Conservation (phyloP, 2,329 filamentous ascomycete genomes). For the Monosporascus ibericus region DNA sequence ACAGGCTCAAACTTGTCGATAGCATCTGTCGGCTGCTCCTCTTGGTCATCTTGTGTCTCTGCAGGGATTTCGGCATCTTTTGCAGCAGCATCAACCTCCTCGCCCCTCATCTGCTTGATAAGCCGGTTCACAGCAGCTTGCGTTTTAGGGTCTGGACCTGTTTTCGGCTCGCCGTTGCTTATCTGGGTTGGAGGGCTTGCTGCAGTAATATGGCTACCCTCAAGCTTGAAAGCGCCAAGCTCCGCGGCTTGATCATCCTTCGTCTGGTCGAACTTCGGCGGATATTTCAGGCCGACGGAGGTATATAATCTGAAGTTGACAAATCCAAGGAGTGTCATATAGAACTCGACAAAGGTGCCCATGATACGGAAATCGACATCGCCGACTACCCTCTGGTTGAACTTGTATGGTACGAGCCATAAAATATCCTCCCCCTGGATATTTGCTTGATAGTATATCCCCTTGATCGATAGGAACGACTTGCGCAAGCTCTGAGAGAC, state of each 20-base stretch:
- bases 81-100: constrained; percentile 43
- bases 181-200: constrained; percentile 48
- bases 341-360: constrained; percentile 98
- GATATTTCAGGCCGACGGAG: constrained; percentile 84
- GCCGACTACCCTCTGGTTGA: constrained; percentile 88
- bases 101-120: constrained; percentile 59
- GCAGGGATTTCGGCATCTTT: constrained; percentile 34
- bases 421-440: constrained; percentile 95
- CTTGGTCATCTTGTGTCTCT: constrained; percentile 34
- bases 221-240: constrained; percentile 83
- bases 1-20: constrained; percentile 91
- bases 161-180: constrained; percentile 41
- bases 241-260: constrained; percentile 89
- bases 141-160: constrained; percentile 54
- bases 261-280: constrained; percentile 81
- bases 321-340: constrained; percentile 92
- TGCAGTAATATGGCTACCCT: constrained; percentile 61
- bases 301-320: constrained; percentile 96
- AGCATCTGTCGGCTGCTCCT: constrained; percentile 48
- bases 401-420: constrained; percentile 96
- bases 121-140: constrained; percentile 65
- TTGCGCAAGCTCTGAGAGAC: constrained; percentile 85
- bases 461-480: constrained; percentile 97
- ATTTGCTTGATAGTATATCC: constrained; percentile 97
- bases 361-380: constrained; percentile 99